phyloP scores from a whole-genome alignment of 2,329 filamentous ascomycete species.

The Piedraia hortae region DNA sequence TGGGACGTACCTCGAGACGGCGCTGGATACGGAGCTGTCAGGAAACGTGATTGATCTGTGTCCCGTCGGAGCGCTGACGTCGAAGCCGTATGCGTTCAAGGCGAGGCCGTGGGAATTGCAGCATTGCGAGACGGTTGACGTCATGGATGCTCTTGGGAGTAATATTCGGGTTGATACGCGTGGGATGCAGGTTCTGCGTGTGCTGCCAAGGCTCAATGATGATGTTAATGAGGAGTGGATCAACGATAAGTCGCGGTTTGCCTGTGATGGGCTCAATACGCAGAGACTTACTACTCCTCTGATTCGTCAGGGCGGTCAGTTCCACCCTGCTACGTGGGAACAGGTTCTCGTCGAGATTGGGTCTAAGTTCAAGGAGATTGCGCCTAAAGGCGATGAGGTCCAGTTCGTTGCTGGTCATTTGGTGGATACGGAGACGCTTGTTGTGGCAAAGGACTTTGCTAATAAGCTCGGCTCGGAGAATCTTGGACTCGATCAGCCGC shows the following conservation, averaged over 20 bases:
- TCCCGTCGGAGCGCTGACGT: conserved; percentile 84
- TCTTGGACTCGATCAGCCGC: conserved; percentile 69
- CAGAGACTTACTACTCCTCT: conserved; percentile 84
- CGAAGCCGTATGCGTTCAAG: conserved; percentile 93
- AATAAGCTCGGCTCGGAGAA: conserved; percentile 96
- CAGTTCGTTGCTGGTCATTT: conserved; percentile 82
- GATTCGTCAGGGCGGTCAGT: conserved; percentile 66
- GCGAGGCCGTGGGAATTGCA: conserved; percentile 92
- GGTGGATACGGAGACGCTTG: conserved; percentile 73
- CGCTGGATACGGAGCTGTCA: conserved; percentile 79
- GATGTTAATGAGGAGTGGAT: conserved; percentile 99
- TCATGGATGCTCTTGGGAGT: conserved; percentile 73
- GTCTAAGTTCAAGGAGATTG: conserved; percentile 49
- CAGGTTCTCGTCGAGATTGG: conserved; percentile 74
- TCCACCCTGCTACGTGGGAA: conserved; percentile 83
- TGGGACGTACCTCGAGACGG: conserved; percentile 86
- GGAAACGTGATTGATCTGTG: conserved; percentile 96
- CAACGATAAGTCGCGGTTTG: conserved; percentile 92
- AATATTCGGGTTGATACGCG: conserved; percentile 85
- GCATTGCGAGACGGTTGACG: conserved; percentile 86
- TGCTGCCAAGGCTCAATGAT: conserved; percentile 80
- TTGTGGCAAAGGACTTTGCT: conserved; percentile 88
- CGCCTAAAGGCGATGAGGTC: conserved; percentile 77
- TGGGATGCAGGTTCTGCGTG: conserved; percentile 85
- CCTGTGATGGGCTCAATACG: conserved; percentile 86